A percentile compares a stretch with the other conserved stretches of the same genome.
Conservation (phyloP, 148 eudicot species). For the Amaranthus cruentus region DNA sequence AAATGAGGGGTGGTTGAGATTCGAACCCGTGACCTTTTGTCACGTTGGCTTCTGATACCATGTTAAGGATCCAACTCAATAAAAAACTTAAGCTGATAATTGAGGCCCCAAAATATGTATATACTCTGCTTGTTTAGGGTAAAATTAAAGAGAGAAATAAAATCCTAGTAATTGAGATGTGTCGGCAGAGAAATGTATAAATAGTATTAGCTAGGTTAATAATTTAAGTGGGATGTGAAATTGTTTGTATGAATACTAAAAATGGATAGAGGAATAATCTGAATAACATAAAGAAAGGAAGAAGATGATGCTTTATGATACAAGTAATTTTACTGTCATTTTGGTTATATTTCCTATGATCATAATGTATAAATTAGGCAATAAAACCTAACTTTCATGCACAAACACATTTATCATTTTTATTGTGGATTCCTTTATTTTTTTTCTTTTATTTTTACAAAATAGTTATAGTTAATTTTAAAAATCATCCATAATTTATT, state of each 20-base stretch:
- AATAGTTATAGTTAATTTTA: neutral
- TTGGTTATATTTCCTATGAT: conserved; percentile 1
- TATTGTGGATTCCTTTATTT: neutral
- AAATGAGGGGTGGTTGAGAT: too few species aligned
- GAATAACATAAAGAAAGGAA: conserved; percentile 5
- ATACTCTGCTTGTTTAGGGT: conserved; percentile 14
- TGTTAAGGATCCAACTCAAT: too few species aligned
- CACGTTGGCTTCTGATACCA: too few species aligned
- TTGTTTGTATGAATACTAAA: conserved; percentile 1
- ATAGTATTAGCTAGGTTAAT: too few species aligned
- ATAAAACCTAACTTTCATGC: conserved; percentile 10
- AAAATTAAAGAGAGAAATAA: neutral
- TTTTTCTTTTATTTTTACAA: neutral
- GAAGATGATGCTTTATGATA: neutral
- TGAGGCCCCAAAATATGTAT: too few species aligned
- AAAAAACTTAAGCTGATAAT: too few species aligned
- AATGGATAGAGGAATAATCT: conserved; percentile 17
- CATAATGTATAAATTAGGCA: conserved; percentile 22
- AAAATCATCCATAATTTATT: neutral
- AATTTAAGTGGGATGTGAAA: neutral
- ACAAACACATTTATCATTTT: neutral
- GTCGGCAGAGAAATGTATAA: too few species aligned
- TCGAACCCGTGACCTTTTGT: too few species aligned
- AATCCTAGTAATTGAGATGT: too few species aligned
- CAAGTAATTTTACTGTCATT: conserved; percentile 1